Evolutionary conservation across 495 filamentous ascomycete genomes (phyloP).

Genomic region (Lophium mytilinum): DNA sequence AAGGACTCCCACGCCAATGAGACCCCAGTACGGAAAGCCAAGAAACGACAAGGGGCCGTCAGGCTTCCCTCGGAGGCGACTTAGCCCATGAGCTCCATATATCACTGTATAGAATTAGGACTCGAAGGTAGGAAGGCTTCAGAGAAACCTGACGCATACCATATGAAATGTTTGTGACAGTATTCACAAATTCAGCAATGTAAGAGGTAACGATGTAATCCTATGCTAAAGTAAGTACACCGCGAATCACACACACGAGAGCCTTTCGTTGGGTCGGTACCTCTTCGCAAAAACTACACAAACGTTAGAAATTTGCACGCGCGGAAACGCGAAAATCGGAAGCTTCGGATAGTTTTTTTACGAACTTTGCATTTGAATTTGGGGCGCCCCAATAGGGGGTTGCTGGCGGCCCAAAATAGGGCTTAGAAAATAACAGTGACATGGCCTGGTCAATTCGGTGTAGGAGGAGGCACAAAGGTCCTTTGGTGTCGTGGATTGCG

Average conservation of each 20-base stretch:
- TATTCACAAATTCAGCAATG: slow-evolving; percentile 51
- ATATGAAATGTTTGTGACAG: slow-evolving; percentile 46
- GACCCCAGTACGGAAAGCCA: slow-evolving; percentile 40
- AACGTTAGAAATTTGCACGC: no score
- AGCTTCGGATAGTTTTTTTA: neutral
- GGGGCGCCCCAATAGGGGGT: neutral
- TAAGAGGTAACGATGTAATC: slow-evolving; percentile 49
- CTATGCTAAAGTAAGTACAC: slow-evolving; percentile 17
- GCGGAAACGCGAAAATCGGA: no score
- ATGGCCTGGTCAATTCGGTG: neutral
- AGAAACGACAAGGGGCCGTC: slow-evolving; percentile 17
- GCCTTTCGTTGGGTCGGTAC: slow-evolving; percentile 1
- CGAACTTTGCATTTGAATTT: neutral
- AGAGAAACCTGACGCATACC: slow-evolving; percentile 25
- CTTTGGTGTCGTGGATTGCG: no score
- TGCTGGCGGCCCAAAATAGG: neutral
- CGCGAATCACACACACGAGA: neutral
- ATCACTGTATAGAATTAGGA: slow-evolving; percentile 10
- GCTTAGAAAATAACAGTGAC: neutral
- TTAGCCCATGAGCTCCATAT: slow-evolving; percentile 16
- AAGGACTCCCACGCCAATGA: slow-evolving; percentile 50
- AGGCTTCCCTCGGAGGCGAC: slow-evolving; percentile 11
- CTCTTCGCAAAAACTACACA: slow-evolving; percentile 24
- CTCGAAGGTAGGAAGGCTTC: neutral
- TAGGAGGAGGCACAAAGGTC: no score